Evolutionary conservation across 768 basidiomycete genomes (phyloP).

Genomic region (Termitomyces sp.): DNA sequence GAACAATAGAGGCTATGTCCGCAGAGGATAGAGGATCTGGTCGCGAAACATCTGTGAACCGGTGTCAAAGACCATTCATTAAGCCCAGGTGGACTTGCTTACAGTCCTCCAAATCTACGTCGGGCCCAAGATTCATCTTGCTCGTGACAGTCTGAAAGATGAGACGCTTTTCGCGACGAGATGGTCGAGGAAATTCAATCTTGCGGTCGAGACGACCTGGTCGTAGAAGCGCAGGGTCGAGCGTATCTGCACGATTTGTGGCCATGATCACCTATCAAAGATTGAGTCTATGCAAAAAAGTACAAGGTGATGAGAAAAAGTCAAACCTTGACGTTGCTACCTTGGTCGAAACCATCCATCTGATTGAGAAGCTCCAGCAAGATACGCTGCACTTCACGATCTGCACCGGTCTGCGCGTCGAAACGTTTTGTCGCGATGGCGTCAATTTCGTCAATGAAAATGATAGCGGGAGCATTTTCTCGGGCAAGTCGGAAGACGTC

Average conservation of each 20-base stretch:
- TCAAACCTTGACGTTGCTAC: constrained; percentile 92
- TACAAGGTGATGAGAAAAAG: not conserved
- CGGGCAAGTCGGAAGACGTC: constrained; percentile 97
- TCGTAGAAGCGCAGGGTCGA: constrained; percentile 95
- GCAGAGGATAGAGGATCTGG: constrained; percentile 95
- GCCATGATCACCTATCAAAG: constrained; percentile 94
- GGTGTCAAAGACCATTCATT: constrained; percentile 8
- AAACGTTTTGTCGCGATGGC: constrained; percentile 99
- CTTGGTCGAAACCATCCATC: constrained; percentile 99
- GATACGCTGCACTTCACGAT: constrained; percentile 98
- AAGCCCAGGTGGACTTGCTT: constrained; percentile 26
- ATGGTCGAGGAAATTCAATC: constrained; percentile 97
- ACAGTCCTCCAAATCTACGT: constrained; percentile 99
- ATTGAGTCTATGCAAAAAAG: not conserved
- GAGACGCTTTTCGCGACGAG: constrained; percentile 89
- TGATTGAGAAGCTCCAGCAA: constrained; percentile 95
- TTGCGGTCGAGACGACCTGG: constrained; percentile 97
- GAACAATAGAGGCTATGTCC: constrained; percentile 92
- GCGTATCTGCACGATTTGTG: constrained; percentile 96
- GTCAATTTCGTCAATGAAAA: constrained; percentile 99
- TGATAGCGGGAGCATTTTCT: constrained; percentile 96
- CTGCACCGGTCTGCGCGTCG: constrained; percentile 98
- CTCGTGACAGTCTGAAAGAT: constrained; percentile 97
- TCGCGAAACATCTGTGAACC: constrained; percentile 80
- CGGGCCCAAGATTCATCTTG: constrained; percentile 97